Base-by-base conservation (phyloP, 2,329 filamentous ascomycete genomes). In the Ascochyta fabae region DNA sequence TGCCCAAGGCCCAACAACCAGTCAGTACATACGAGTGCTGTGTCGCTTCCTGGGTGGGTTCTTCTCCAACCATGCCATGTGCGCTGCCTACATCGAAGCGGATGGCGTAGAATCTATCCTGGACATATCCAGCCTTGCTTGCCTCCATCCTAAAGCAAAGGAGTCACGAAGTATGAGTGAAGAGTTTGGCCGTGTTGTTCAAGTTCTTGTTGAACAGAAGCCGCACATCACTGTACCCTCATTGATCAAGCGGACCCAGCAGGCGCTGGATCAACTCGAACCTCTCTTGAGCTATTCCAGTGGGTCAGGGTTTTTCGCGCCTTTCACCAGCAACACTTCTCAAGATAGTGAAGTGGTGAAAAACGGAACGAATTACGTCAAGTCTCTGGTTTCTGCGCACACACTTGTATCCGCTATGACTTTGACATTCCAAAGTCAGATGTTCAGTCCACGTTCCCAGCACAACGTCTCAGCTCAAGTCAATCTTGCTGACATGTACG, bases 401-500 rank as follows among this genome's bases (percentile, higher is more conserved):
- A 88, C 87, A 3, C 83, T 97, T 8, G 86, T 92, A 35, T 88
- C 88, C 64, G 86, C 91, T 22, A 81, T 96, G 31, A 88, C 87
- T 31, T 84, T 90, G 53, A 88, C 89, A 56, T 96, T 91, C 71
- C 86, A 87, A 41, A 77, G 80, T 48, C 83, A 84, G 22, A 78
- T 86, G 45, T 87, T 85, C 69, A 86, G 86, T 53, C 84, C 85
- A 49, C 84, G 91, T 53, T 84, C 87, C 24, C 80, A 77, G 31
- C 78, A 83, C 9, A 84, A 86, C 27, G 84, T 88, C 10, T 90
- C 97, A 67, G 86, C 85, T 50, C 84, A 86, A 24, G 84, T 96
- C 64, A 96, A 96, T 69, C 83, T 96, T 22, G 91, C 88, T 29
- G 94, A 98, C 72, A 88, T 91, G 72, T 96, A 96, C 71, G 81